These are phyloP conservation scores for Paramecium biaurelia DNA, from an alignment of 73 alveolate species.

Conservation along the genomic window DNA sequence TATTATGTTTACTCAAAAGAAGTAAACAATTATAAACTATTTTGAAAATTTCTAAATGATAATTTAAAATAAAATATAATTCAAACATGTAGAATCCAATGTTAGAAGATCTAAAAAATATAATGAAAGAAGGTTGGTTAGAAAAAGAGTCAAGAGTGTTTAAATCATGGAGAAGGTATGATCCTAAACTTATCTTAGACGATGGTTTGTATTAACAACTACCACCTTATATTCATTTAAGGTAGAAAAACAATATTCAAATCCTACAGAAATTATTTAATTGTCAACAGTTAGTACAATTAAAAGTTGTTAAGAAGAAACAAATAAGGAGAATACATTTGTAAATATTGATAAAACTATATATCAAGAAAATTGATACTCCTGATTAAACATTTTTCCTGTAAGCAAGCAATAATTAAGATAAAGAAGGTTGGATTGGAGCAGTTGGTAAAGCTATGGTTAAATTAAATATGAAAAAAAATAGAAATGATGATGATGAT, in stretches of 20 bases:
- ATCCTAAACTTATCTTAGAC: conserved; percentile 22
- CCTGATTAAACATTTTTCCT: conserved; percentile 72
- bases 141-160: conserved; percentile 78
- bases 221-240: conserved; percentile 78
- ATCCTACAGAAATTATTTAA: conserved; percentile 82
- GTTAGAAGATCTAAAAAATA: conserved; percentile 63
- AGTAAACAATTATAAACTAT: not conserved
- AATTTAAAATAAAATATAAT: not conserved
- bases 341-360: conserved; percentile 56
- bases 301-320: conserved; percentile 81
- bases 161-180: conserved; percentile 88
- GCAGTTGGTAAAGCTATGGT: conserved; percentile 92
- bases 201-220: conserved; percentile 83
- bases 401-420: conserved; percentile 83
- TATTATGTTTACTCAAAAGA: not conserved
- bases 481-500: conserved; percentile 57
- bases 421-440: conserved; percentile 93
- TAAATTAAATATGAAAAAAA: conserved; percentile 66
- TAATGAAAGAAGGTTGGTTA: conserved; percentile 88
- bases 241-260: conserved; percentile 71
- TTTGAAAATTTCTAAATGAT: not conserved
- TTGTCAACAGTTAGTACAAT: conserved; percentile 77
- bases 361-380: conserved; percentile 79
- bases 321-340: conserved; percentile 70
- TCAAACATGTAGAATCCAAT: conserved; percentile 15